Base-by-base conservation (phyloP, 192 early-diverging fungal species). In the Mycoemilia scoparia region DNA sequence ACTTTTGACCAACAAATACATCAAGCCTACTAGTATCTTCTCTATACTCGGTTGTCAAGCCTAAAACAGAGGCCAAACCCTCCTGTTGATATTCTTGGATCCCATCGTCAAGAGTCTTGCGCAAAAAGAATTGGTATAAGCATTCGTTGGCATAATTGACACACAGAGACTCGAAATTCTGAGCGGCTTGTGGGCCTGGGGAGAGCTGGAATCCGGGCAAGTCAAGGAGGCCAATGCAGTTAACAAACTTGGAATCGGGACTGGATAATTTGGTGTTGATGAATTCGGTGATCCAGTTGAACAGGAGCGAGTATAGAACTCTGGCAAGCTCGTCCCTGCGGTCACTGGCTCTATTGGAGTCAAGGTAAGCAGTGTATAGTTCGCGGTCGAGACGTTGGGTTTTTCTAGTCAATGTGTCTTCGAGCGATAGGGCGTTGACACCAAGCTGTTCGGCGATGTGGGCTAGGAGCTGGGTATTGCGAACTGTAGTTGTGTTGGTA, bases 141-240 rank as follows among this genome's bases (percentile, higher is more conserved):
- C 86, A 72, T 57, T 92, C 88, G 56, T 82, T 88, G 35, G 85
- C 76, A 46, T 76, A 87, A 57, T 88, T 88, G 70, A 46, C 76
- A 71, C 57, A 87, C 52, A 46, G 64, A 51, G 58, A 58, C 60
- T 64, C 70, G 46, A 70, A 79, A 24, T 31, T 23, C 20, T 51
- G 54, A 17, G 40, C 4, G 8, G 43, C 20, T n/a, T n/a, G n/a
- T n/a, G n/a, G n/a, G n/a, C n/a, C n/a, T n/a, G n/a, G n/a, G n/a
- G n/a, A n/a, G n/a, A n/a, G 53, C 38, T 73, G 60, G 61, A 83
- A 85, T 5, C 90, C 85, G 38, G 79, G 68, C 20, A 88, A 63
- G 47, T 96, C 90, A 13, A 88, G 62, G 28, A 96, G 64, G 34
- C 83, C 83, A 43, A 84, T 77, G 45, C 77, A 77, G 60, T 65